Evolutionary conservation across 176 grass and related monocot genomes (phyloP).

Genomic region (Paspalum notatum): DNA sequence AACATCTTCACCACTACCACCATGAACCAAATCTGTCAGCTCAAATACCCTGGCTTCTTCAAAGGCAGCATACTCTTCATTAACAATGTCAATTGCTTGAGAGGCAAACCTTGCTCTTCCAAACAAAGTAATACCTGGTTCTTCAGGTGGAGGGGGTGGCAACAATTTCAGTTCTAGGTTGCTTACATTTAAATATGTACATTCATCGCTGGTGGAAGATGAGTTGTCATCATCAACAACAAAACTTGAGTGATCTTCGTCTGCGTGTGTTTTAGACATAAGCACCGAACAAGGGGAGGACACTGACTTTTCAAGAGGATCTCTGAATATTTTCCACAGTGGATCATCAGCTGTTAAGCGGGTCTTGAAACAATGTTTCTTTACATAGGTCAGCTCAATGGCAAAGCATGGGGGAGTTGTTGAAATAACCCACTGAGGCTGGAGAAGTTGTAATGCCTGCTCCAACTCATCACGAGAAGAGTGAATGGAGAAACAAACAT

Average conservation of each 20-base stretch:
- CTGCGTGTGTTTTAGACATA: conserved; percentile 16
- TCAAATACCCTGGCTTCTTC: conserved; percentile 11
- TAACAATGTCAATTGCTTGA: conserved; percentile 60
- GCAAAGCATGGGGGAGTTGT: conserved; percentile 81
- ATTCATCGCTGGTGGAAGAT: conserved; percentile 23
- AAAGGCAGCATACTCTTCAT: conserved; percentile 44
- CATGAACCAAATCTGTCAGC: conserved; percentile 18
- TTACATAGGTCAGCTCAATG: conserved; percentile 88
- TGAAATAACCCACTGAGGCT: conserved; percentile 88
- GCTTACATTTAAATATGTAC: conserved; percentile 39
- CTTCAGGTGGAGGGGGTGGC: conserved; percentile 38
- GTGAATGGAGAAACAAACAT: conserved; percentile 91
- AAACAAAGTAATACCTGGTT: conserved; percentile 74
- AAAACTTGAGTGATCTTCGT: conserved; percentile 32
- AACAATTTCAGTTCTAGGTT: conserved; percentile 67
- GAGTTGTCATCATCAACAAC: conserved; percentile 9
- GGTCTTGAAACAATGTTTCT: conserved; percentile 76
- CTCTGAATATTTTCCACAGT: conserved; percentile 76
- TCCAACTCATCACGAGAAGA: conserved; percentile 85
- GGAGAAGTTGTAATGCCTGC: conserved; percentile 71
- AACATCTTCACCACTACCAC: conserved; percentile 19
- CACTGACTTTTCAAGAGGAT: conserved; percentile 43
- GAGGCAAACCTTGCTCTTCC: conserved; percentile 83
- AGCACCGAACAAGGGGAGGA: conserved; percentile 34
- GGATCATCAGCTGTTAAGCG: conserved; percentile 67